phyloP scores from a whole-genome alignment of 371 early-diverging fungal species.

The Mucor mucedo region DNA sequence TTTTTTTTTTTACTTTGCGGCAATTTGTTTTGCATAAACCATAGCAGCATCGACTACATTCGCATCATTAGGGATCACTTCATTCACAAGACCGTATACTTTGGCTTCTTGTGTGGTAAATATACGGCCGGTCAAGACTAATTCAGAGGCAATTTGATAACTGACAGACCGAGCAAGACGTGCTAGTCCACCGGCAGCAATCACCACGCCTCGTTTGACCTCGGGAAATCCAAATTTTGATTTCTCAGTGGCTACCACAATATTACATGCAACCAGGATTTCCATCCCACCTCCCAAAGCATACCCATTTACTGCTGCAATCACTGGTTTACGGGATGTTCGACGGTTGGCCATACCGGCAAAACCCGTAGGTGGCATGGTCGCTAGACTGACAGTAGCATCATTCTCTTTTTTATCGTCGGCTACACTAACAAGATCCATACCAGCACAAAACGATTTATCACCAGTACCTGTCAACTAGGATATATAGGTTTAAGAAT shows the following conservation, averaged over 20 bases:
- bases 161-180: constrained; percentile 47
- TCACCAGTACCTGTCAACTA: constrained; percentile 56
- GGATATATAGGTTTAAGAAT: background rate
- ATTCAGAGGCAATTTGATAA: constrained; percentile 52
- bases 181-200: constrained; percentile 52
- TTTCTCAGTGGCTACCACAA: constrained; percentile 51
- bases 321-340: constrained; percentile 48
- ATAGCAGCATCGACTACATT: constrained; percentile 47
- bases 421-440: constrained; percentile 49
- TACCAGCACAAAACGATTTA: constrained; percentile 55
- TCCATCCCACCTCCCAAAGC: constrained; percentile 59
- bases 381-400: background rate
- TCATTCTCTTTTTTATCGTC: constrained; percentile 24
- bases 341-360: constrained; percentile 52
- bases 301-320: constrained; percentile 59
- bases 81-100: constrained; percentile 50
- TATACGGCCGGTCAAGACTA: constrained; percentile 53
- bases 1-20: constrained; percentile 40
- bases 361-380: constrained; percentile 47
- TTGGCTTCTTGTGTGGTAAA: constrained; percentile 51
- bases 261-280: constrained; percentile 48
- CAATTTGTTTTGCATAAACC: constrained; percentile 42
- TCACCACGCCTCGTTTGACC: constrained; percentile 54
- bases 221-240: constrained; percentile 56
- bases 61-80: constrained; percentile 39